Evolutionary conservation across 2,329 filamentous ascomycete species (phyloP).

Genomic region (Penicillium paneum): DNA sequence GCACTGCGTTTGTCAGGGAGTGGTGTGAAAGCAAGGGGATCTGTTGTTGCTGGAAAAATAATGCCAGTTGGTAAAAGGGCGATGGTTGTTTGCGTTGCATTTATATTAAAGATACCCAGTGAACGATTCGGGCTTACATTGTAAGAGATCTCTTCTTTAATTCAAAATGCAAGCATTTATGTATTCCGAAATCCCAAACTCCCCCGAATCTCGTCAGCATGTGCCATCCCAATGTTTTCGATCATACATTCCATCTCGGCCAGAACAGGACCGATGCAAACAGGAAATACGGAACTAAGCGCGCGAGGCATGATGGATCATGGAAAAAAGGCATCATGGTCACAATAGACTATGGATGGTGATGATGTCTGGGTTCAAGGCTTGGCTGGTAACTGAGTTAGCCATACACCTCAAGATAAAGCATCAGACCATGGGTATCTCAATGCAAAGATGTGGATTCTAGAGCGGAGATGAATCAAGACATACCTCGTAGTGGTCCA

Average conservation of each 20-base stretch:
- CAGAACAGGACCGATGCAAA: not conserved
- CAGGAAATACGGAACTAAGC: not conserved
- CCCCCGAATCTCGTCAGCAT: not conserved
- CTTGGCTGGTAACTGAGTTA: not conserved
- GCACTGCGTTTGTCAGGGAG: slow-evolving; percentile 66
- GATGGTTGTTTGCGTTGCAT: not conserved
- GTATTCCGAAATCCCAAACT: not conserved
- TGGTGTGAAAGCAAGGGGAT: slow-evolving; percentile 90
- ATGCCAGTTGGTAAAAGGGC: slow-evolving; percentile 12
- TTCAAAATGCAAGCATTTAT: not conserved
- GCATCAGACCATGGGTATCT: not conserved
- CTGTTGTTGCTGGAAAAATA: slow-evolving; percentile 69
- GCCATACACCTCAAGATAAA: no score
- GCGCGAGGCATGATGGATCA: not conserved
- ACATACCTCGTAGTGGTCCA: not conserved
- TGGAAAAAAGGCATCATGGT: not conserved
- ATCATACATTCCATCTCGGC: not conserved
- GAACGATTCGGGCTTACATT: not conserved
- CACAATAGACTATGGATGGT: not conserved
- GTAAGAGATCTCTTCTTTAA: not conserved
- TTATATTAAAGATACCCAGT: not conserved
- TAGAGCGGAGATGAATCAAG: not conserved
- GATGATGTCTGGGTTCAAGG: not conserved
- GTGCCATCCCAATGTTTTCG: not conserved
- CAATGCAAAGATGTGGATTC: no score